Base-by-base conservation (phyloP, 495 filamentous ascomycete species). In the Saxophila tyrrhenica region DNA sequence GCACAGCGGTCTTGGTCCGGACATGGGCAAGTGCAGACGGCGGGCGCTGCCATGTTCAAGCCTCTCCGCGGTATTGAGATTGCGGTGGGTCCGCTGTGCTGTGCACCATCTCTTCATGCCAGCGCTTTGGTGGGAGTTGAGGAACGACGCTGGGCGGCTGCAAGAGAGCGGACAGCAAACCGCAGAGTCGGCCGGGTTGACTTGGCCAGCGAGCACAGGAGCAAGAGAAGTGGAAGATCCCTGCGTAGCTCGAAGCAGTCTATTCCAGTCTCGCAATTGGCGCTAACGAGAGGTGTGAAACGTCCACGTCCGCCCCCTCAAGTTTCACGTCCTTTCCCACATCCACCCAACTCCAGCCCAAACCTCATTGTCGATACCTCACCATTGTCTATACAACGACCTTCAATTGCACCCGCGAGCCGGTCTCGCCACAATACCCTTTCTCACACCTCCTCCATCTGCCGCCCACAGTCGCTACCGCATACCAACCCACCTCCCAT, bases 341-440 rank as follows among this genome's bases (percentile, higher is more conserved):
- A 5, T 35, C 29, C 13, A 13, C 29, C 29, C 29, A 7, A 5
- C 29, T 35, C 29, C 29, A 35, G 5, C 29, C 13, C 7, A 7
- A 35, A 35, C 29, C 13, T 35, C 5, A 13, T 13, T 35, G 7
- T 35, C 29, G 5, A 35, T 7, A 35, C n/a, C n/a, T n/a, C n/a
- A n/a, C n/a, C n/a, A n/a, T n/a, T n/a, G n/a, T n/a, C n/a, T n/a
- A n/a, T n/a, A n/a, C n/a, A n/a, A n/a, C n/a, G n/a, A n/a, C n/a
- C n/a, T 35, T 35, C 29, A 35, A 35, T 35, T 35, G 13, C 29
- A 35, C 29, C 29, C 19, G 49, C 49, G 54, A 56, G 54, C 54
- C 47, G 54, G 54, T n/a, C 54, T 56, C 47, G 54, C 48, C 47
- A 23, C 3, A 23, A 20, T 41, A 25, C 49, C n/a, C n/a, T 9